Conservation (phyloP, 495 filamentous ascomycete species). For the Echria macrotheca region DNA sequence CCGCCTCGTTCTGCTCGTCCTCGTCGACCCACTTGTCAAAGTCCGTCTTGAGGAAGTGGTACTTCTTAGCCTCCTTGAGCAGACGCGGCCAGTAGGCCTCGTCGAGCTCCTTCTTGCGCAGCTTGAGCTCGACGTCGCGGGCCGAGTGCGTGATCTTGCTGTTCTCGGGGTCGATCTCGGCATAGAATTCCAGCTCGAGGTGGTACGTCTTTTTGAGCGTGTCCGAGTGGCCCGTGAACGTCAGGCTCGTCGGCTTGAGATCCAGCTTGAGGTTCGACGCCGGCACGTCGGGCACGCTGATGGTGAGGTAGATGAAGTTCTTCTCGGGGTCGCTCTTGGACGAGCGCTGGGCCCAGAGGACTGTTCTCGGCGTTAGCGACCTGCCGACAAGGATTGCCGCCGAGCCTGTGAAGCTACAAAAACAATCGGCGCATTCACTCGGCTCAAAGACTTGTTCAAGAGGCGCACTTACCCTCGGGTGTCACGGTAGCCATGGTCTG, state of each 20-base stretch:
- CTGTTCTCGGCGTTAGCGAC: conserved; percentile 41
- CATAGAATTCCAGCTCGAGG: conserved; percentile 83
- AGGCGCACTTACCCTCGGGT: conserved; percentile 29
- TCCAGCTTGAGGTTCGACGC: conserved; percentile 66
- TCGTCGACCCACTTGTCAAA: conserved; percentile 99
- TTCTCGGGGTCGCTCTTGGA: conserved; percentile 69
- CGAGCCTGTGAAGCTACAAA: no score
- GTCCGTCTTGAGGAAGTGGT: conserved; percentile 97
- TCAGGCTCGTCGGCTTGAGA: conserved; percentile 68
- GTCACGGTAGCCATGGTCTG: conserved; percentile 25
- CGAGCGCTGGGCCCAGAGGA: conserved; percentile 97
- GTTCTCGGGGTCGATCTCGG: conserved; percentile 78
- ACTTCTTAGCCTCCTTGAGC: conserved; percentile 79
- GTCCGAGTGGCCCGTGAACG: conserved; percentile 74
- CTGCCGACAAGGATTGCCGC: no score
- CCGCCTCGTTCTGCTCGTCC: conserved; percentile 89
- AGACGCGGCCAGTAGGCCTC: conserved; percentile 91
- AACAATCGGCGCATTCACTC: no score
- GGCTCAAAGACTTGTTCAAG: no score
- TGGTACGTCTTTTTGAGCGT: conserved; percentile 77
- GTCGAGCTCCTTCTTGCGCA: conserved; percentile 93
- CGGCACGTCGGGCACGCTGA: conserved; percentile 76
- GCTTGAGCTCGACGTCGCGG: conserved; percentile 79
- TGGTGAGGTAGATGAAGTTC: conserved; percentile 89
- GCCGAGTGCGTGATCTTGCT: conserved; percentile 78